Conservation (phyloP, 805 yeast species). For the Wickerhamiella spandovensis region DNA sequence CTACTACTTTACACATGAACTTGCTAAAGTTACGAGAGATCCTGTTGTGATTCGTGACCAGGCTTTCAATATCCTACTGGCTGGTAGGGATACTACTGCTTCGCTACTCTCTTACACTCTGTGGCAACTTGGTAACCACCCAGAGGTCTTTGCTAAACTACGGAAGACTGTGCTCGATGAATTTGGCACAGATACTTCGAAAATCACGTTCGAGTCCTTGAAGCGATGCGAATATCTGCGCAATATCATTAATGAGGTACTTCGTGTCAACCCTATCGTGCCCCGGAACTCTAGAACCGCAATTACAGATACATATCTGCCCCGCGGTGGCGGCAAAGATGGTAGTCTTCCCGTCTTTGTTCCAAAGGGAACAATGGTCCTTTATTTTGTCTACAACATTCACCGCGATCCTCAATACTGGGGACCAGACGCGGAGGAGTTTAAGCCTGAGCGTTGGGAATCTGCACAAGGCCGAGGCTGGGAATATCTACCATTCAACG, state of each 20-base stretch:
- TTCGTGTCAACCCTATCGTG: conserved; percentile 36
- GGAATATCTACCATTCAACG: conserved; percentile 35
- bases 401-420: conserved; percentile 27
- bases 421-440: conserved; percentile 30
- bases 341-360: conserved; percentile 27
- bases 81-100: conserved; percentile 41
- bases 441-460: conserved; percentile 35
- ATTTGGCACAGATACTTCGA: conserved; percentile 15
- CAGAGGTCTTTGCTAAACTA: conserved; percentile 26
- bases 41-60: conserved; percentile 34
- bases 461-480: conserved; percentile 24
- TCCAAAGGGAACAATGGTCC: conserved; percentile 27
- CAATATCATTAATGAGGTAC: conserved; percentile 31
- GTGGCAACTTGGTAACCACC: conserved; percentile 31
- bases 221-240: conserved; percentile 32
- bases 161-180: conserved; percentile 17
- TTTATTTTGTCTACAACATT: conserved; percentile 26
- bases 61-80: conserved; percentile 33
- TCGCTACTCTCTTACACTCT: conserved; percentile 31
- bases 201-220: conserved; percentile 30
- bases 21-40: conserved; percentile 33
- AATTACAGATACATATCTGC: conserved; percentile 30
- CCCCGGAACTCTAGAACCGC: conserved; percentile 33
- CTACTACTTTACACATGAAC: conserved; percentile 34
- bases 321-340: conserved; percentile 34